Evolutionary conservation across 345 rosid genomes (phyloP), one percentile per base, ranked within the genome.

Genomic region (Brassica nigra): DNA sequence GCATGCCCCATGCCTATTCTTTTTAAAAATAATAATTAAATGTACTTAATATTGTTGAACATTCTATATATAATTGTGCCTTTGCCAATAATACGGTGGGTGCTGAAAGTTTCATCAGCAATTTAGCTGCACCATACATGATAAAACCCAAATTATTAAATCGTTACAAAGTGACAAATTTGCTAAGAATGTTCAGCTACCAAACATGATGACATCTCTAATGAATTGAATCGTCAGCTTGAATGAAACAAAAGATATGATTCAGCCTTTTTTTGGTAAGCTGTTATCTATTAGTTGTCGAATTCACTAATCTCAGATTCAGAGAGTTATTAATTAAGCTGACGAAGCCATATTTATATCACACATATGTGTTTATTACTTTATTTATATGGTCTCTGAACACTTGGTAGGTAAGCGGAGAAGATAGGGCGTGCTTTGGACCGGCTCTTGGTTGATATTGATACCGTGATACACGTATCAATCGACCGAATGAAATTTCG

Each of bases 31-130:
- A 70, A 29, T 76, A 27, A 57, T 39, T 57, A 66, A 11, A 14
- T 47, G 33, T 33, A 20, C 34, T n/a, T 30, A 67, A 3, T 18
- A 18, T 18, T 18, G 18, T 18, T 23, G 62, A 62, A 77, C 54
- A 70, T 77, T 49, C 70, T 4, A 69, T 61, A 69, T 61, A 57
- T 12, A 58, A 33, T 54, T 39, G 9, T 63, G 20, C 23, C 34
- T 30, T 65, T 0, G 67, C 76, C 66, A 71, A 55, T 66, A 34
- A 78, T 16, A 71, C 12, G 33, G 70, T 68, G 71, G 74, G 71
- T 54, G 66, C 10, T 54, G 83, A 8, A 62, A 75, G 5, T 75
- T 68, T 30, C 79, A 63, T 80, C 79, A 80, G 67, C 76, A 63
- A 18, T 80, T 54, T 64, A 80, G 72, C 29, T 80, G 30, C 76